A percentile compares a stretch with the other conserved stretches of the same genome.
phyloP scores from a whole-genome alignment of 2,329 filamentous ascomycete species.

The Sclerotinia sclerotiorum region DNA sequence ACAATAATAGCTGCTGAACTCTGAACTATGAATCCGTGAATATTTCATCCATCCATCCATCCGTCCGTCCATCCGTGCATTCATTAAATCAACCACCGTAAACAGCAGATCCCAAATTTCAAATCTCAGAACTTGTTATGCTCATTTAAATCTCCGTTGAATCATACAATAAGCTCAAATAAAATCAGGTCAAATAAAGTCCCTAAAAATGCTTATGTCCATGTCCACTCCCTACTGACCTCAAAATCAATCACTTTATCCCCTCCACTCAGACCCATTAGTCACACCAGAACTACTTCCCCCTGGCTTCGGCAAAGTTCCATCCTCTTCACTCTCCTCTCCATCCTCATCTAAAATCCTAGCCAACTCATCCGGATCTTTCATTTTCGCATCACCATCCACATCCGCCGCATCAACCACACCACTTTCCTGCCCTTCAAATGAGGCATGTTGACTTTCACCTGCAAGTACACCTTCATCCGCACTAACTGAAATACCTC shows the following conservation, averaged over 20 bases:
- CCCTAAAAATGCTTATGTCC: background rate
- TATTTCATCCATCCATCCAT: background rate
- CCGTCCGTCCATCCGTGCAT: background rate
- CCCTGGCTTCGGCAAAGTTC: background rate
- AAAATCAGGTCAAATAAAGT: background rate
- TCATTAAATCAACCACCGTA: background rate
- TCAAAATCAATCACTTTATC: background rate
- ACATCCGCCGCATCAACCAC: constrained; percentile 47
- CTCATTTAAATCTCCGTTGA: constrained; percentile 2
- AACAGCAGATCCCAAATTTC: background rate
- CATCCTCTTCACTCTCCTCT: constrained; percentile 39
- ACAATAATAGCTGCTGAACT: no score
- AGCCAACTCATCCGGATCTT: constrained; percentile 64
- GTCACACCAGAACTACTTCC: background rate
- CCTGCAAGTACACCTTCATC: constrained; percentile 59
- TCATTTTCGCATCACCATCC: constrained; percentile 65
- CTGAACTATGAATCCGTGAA: no score
- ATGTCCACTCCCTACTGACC: background rate
- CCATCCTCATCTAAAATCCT: constrained; percentile 58
- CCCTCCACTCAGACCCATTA: constrained; percentile 22
- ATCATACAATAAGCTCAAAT: constrained; percentile 11
- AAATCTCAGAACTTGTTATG: background rate
- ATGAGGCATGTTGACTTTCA: constrained; percentile 47
- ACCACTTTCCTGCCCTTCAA: constrained; percentile 46
- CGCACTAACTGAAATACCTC: constrained; percentile 66